Conservation (phyloP, 2,329 filamentous ascomycete species). For the Exophiala dermatitidis region DNA sequence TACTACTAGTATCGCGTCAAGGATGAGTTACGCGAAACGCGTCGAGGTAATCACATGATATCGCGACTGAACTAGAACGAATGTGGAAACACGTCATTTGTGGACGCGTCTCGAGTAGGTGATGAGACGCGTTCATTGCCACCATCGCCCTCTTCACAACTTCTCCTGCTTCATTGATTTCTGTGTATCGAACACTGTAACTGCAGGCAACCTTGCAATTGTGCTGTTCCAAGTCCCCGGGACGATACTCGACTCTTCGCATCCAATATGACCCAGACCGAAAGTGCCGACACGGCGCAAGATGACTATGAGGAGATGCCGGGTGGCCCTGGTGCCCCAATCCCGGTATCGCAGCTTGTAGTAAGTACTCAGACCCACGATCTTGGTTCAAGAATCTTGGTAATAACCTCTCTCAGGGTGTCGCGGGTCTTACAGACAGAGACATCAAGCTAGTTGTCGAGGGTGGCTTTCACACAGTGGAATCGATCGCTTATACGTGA, state of each 20-base stretch:
- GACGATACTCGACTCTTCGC: not conserved
- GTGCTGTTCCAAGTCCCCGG: too few species aligned
- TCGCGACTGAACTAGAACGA: too few species aligned
- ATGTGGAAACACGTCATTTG: too few species aligned
- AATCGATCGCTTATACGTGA: conserved; percentile 89
- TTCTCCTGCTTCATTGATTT: too few species aligned
- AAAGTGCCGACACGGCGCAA: conserved; percentile 17
- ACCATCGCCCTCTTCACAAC: too few species aligned
- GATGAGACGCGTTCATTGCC: too few species aligned
- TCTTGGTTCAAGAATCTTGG: not conserved
- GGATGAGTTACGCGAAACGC: too few species aligned
- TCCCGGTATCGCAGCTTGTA: conserved; percentile 76
- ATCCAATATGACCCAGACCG: conserved; percentile 24
- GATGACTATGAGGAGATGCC: conserved; percentile 57
- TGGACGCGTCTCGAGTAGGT: too few species aligned
- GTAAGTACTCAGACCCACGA: conserved; percentile 44
- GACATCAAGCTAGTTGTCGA: conserved; percentile 91
- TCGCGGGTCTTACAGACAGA: conserved; percentile 83
- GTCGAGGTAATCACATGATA: too few species aligned
- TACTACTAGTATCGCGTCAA: too few species aligned
- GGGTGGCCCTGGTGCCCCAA: conserved; percentile 85
- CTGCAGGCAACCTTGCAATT: too few species aligned
- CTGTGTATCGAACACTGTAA: too few species aligned
- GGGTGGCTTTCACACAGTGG: conserved; percentile 89
- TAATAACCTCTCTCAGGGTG: conserved; percentile 53